Percentiles rank a stretch among this genome's conserved stretches.
Conservation (phyloP, 306 rosid genomes). For the Citrullus mucosospermus region DNA sequence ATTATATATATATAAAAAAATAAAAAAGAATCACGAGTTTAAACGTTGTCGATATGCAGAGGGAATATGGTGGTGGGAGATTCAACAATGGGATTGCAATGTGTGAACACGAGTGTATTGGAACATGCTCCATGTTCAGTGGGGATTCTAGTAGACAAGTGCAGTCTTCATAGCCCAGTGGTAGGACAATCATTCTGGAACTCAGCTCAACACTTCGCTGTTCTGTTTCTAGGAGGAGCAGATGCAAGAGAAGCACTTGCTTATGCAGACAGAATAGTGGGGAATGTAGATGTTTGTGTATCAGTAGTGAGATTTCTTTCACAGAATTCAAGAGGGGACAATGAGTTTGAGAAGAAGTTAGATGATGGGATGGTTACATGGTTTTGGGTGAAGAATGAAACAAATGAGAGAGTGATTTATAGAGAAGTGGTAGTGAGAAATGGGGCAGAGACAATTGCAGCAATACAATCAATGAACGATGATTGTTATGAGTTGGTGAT, state of each 20-base stretch:
- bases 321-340: conserved; percentile 26
- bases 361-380: conserved; percentile 76
- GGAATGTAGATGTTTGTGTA: conserved; percentile 13
- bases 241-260: conserved; percentile 74
- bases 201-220: neutral
- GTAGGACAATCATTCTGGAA: neutral
- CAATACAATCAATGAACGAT: conserved; percentile 35
- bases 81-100: neutral
- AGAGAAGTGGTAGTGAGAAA: conserved; percentile 51
- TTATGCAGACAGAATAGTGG: conserved; percentile 49
- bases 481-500: conserved; percentile 45
- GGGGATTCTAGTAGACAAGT: conserved; percentile 58
- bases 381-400: conserved; percentile 85
- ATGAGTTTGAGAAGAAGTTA: conserved; percentile 63
- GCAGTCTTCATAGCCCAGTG: neutral
- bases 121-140: conserved; percentile 64
- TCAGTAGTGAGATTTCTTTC: conserved; percentile 53
- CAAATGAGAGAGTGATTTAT: conserved; percentile 34
- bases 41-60: no score
- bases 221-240: conserved; percentile 65
- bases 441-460: conserved; percentile 53
- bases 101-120: conserved; percentile 26
- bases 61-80: neutral
- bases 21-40: no score
- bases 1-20: no score